These are phyloP conservation scores for Chaetoceros muelleri DNA, from an alignment of 108 stramenopile genomes.

Conservation along the genomic window DNA sequence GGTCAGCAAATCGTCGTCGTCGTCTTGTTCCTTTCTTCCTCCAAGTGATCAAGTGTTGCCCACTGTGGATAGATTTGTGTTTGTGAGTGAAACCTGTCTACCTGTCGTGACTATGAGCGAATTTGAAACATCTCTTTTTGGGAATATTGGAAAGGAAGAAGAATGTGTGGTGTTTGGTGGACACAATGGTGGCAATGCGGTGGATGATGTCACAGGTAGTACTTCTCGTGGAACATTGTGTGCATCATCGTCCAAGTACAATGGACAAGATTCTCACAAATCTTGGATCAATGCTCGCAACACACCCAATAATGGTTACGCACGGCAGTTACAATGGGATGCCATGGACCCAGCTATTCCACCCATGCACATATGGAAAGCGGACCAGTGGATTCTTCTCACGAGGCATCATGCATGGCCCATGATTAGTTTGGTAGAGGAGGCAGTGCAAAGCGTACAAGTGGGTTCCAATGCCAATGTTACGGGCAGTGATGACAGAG, in stretches of 20 bases:
- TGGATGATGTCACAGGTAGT: not conserved
- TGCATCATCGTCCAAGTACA: not conserved
- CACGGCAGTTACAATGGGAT: slow-evolving; percentile 71
- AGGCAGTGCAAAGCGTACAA: not conserved
- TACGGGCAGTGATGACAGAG: not conserved
- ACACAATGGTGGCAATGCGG: no score
- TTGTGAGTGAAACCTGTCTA: slow-evolving; percentile 76
- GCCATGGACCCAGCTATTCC: slow-evolving; percentile 51
- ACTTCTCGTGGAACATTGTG: not conserved
- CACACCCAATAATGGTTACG: slow-evolving; percentile 79
- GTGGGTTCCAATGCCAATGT: not conserved
- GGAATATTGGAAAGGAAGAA: slow-evolving; percentile 8
- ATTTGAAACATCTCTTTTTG: slow-evolving; percentile 35
- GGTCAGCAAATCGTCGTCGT: slow-evolving; percentile 5
- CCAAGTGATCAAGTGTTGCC: slow-evolving; percentile 28
- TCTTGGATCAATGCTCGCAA: slow-evolving; percentile 71
- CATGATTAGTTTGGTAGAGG: slow-evolving; percentile 22
- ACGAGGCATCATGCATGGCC: slow-evolving; percentile 45
- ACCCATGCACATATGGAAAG: slow-evolving; percentile 69
- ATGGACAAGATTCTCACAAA: slow-evolving; percentile 8
- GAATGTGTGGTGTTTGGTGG: not conserved
- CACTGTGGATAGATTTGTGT: slow-evolving; percentile 70
- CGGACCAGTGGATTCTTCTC: slow-evolving; percentile 80
- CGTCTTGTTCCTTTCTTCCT: no score
- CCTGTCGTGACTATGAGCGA: slow-evolving; percentile 63